phyloP scores from a whole-genome alignment of 2,329 filamentous ascomycete species.

The Diaporthe caulivora region DNA sequence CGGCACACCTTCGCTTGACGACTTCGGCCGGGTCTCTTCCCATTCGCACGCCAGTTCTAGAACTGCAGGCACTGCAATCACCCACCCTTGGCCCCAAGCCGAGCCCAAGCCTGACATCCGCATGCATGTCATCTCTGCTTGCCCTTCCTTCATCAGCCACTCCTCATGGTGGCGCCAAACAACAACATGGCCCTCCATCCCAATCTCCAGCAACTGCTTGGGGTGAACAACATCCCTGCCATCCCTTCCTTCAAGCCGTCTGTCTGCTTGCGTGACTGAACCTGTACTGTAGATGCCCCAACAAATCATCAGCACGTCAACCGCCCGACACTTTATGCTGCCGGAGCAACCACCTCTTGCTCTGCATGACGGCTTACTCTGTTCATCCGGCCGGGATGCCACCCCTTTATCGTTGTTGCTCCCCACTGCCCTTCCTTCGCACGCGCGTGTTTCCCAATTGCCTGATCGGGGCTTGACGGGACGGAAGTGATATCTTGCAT shows the following conservation, averaged over 20 bases:
- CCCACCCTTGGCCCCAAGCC: background rate
- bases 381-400: background rate
- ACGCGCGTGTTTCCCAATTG: background rate
- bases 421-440: too few relatives aligned
- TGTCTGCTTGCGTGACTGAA: background rate
- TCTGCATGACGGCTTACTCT: background rate
- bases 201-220: background rate
- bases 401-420: background rate
- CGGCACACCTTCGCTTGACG: constrained; percentile 27
- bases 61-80: constrained; percentile 14
- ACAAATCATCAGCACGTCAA: background rate
- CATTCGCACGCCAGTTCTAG: background rate
- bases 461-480: background rate
- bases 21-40: constrained; percentile 10
- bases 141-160: background rate
- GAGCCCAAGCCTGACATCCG: constrained; percentile 1
- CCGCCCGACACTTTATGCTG: background rate
- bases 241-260: background rate
- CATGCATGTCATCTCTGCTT: constrained; percentile 5
- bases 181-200: background rate
- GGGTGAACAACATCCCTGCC: background rate
- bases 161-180: constrained; percentile 1
- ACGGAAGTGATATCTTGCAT: constrained; percentile 17
- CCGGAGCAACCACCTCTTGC: background rate
- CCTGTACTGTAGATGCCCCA: too few relatives aligned